These are phyloP conservation scores for Candida chauliodis DNA, from an alignment of 805 yeast species.

Conservation along the genomic window DNA sequence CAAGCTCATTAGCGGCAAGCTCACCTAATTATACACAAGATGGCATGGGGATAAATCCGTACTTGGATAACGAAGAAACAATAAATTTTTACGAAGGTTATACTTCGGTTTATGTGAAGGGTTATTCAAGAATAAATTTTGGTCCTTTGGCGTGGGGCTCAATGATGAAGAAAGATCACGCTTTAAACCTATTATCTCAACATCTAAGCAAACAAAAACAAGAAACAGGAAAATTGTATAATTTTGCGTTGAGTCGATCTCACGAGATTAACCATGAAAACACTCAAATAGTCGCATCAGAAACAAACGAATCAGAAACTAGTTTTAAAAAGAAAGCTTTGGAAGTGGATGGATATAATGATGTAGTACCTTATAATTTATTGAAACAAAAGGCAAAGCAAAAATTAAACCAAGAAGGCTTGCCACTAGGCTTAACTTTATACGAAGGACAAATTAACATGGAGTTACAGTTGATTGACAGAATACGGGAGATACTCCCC, in stretches of 20 bases:
- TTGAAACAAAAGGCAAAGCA: constrained; percentile 15
- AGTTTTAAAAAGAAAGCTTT: constrained; percentile 28
- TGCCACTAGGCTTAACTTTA: constrained; percentile 31
- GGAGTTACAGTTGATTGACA: constrained; percentile 27
- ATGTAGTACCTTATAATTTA: constrained; percentile 28
- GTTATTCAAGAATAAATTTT: constrained; percentile 26
- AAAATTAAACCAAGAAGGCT: constrained; percentile 15
- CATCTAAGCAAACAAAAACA: constrained; percentile 19
- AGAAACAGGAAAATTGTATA: constrained; percentile 16
- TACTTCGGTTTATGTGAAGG: constrained; percentile 28
- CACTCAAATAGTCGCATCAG: constrained; percentile 17
- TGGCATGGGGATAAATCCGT: constrained; percentile 24
- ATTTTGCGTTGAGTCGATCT: constrained; percentile 16
- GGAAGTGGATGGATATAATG: constrained; percentile 33
- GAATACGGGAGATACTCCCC: constrained; percentile 39
- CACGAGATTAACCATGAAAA: constrained; percentile 22
- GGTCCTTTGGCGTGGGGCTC: constrained; percentile 41
- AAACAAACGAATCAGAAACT: constrained; percentile 16
- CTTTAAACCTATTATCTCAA: constrained; percentile 32
- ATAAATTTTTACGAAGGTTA: constrained; percentile 36
- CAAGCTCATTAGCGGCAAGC: neutral
- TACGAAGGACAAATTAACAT: constrained; percentile 28
- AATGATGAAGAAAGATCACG: constrained; percentile 31
- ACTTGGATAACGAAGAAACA: constrained; percentile 21
- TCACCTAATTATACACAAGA: neutral